These are phyloP conservation scores for Apiospora marii DNA, from an alignment of 2,329 filamentous ascomycete species.

Conservation along the genomic window DNA sequence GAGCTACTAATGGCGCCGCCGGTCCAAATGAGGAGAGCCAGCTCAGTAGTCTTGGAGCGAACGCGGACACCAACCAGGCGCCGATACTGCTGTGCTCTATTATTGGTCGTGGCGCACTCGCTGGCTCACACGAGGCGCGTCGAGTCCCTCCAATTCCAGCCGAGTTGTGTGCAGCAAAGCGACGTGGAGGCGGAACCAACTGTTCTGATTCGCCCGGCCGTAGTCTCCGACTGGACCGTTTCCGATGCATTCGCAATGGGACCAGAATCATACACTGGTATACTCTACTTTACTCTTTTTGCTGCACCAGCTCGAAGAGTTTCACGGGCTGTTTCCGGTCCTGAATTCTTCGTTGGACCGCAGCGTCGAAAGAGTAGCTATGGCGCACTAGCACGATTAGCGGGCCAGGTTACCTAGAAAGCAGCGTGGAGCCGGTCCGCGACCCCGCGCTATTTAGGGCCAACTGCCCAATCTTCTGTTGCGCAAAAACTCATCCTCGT, in stretches of 20 bases:
- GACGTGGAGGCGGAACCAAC: neutral
- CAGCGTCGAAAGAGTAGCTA: too few species aligned
- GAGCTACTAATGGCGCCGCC: too few species aligned
- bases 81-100: neutral
- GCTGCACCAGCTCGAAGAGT: too few species aligned
- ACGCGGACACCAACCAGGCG: too few species aligned
- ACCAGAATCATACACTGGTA: neutral
- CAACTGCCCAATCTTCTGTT: too few species aligned
- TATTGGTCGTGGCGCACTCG: constrained; percentile 1
- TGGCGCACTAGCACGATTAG: too few species aligned
- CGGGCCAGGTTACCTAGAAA: neutral
- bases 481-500: too few species aligned
- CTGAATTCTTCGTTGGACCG: constrained; percentile 1
- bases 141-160: neutral
- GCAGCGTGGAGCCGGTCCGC: too few species aligned
- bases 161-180: neutral
- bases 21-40: too few species aligned
- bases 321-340: neutral
- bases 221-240: neutral
- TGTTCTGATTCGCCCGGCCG: neutral
- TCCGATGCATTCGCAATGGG: neutral
- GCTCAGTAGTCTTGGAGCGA: too few species aligned
- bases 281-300: neutral
- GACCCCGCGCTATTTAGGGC: too few species aligned
- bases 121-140: neutral